Percentiles rank a stretch among this genome's conserved stretches.
Conservation (phyloP, 179 eudicot species). For the Kewa caespitosa region DNA sequence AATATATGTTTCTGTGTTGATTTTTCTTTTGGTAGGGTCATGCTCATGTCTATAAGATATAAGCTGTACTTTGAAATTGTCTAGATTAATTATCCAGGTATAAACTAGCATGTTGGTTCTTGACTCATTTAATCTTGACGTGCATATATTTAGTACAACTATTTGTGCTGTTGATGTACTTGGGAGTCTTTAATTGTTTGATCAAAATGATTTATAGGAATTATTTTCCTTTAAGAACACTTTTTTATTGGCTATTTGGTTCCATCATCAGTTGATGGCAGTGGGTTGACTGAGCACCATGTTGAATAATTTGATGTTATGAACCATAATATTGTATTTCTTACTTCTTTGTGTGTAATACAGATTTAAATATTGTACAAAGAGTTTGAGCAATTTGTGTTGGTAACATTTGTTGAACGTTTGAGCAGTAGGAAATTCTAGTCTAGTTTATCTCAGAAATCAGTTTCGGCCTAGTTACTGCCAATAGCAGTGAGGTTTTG, state of each 20-base stretch:
- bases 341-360: not conserved
- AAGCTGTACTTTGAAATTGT: not conserved
- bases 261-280: no score
- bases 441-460: not conserved
- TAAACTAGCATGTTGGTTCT: conserved; percentile 1
- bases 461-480: not conserved
- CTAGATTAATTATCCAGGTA: not conserved
- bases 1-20: not conserved
- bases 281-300: not conserved
- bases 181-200: not conserved
- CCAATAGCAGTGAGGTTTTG: not conserved
- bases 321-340: not conserved
- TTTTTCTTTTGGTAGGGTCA: no score
- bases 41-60: no score
- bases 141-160: not conserved
- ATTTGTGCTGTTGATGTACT: not conserved
- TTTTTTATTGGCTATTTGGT: not conserved
- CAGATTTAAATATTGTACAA: not conserved
- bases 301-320: not conserved
- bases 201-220: not conserved
- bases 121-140: not conserved
- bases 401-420: no score
- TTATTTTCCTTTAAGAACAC: not conserved
- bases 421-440: no score
- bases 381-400: not conserved